Evolutionary conservation across 1,139 yeast genomes (phyloP).

Genomic region (Zygoascus meyerae): DNA sequence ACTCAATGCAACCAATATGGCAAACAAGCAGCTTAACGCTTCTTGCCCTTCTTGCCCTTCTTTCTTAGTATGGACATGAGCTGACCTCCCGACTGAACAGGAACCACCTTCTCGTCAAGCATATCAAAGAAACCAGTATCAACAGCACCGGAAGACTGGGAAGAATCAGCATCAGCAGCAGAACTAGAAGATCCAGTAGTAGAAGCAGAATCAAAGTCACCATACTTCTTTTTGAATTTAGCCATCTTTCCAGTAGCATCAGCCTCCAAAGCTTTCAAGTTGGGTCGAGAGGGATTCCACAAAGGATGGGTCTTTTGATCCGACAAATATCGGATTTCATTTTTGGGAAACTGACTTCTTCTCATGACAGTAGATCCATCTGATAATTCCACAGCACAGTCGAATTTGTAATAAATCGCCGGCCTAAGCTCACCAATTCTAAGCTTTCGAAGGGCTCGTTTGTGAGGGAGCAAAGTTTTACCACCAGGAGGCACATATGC

Average conservation of each 20-base stretch:
- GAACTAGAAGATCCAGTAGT: conserved; percentile 11
- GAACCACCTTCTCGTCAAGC: conserved; percentile 57
- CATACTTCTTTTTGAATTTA: conserved; percentile 73
- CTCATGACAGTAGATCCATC: conserved; percentile 88
- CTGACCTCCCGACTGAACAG: conserved; percentile 60
- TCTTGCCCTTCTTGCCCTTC: conserved; percentile 33
- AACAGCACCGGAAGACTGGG: conserved; percentile 2
- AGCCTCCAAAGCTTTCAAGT: conserved; percentile 66
- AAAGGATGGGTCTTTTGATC: conserved; percentile 82
- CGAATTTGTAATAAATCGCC: conserved; percentile 84
- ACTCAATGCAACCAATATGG: too few species aligned
- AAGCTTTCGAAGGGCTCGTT: conserved; percentile 27
- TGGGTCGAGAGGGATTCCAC: conserved; percentile 86
- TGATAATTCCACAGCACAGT: conserved; percentile 77
- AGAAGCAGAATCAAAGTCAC: conserved; percentile 35
- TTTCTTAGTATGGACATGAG: conserved; percentile 49
- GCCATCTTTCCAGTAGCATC: conserved; percentile 82
- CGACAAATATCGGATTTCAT: conserved; percentile 74
- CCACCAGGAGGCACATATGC: conserved; percentile 25
- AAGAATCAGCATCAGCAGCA: conserved; percentile 5
- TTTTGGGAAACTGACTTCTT: conserved; percentile 83
- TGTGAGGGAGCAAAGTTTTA: conserved; percentile 22
- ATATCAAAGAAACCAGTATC: conserved; percentile 55
- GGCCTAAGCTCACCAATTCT: conserved; percentile 81
- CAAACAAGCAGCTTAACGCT: conserved; percentile 5